Base-by-base conservation (phyloP, 2,329 filamentous ascomycete genomes). In the Aspergillus spinulosporus region DNA sequence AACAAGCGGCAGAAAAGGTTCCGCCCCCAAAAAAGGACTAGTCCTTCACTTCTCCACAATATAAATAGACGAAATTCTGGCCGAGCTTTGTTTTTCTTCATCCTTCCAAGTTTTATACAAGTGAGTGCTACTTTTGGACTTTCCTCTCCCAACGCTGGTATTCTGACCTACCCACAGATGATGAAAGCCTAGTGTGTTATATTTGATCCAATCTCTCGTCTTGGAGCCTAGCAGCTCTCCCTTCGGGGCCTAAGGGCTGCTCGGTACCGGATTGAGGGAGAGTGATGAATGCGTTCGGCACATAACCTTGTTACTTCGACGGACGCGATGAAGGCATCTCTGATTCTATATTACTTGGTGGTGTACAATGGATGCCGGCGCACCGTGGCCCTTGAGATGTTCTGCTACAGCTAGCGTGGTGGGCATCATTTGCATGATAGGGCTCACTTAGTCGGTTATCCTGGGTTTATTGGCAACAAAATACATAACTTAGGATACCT, bases 261-360 rank as follows among this genome's bases (percentile, higher is more conserved):
- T 62, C 79, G 83, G 85, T 76, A 78, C 78, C 80, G 80, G 81
- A 76, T 77, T 80, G 79, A 78, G 85, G 84, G 78, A 88, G 85
- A 81, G 84, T 99, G 94, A 97, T 87, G 92, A 92, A 84, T 88
- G 94, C 92, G 94, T 97, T 89, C 92, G 93, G 90, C 94, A 97
- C 93, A 96, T 83, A 78, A 70, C 88, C 93, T 97, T 97, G 92
- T 97, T 95, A 90, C 84, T 80, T 60, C 15, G 90, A 42, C 92
- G 93, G 87, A 96, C 93, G 94, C 92, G 85, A 90, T 88, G 83
- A 89, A 87, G 89, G 91, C 88, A 95, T 89, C 90, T 97, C 93
- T 97, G 93, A 97, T 69, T 64, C 59, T 66, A 68, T 73, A 74
- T 76, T 76, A 74, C 81, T 85, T 85, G 83, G 82, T 48, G 72